These are phyloP conservation scores for Trichophaea hybrida DNA, from an alignment of 2,329 filamentous ascomycete species.

Conservation along the genomic window DNA sequence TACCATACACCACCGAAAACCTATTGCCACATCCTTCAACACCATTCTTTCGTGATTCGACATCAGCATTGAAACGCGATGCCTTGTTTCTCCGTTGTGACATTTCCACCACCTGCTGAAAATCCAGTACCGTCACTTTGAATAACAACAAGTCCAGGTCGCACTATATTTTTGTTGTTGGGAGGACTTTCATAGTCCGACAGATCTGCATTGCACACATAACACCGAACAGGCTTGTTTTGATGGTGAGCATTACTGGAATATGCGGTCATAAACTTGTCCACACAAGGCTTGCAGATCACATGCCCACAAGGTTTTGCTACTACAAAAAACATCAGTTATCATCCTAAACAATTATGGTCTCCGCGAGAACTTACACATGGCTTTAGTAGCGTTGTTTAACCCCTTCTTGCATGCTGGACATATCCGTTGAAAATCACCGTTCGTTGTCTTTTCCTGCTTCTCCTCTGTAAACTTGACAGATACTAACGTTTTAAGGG, in stretches of 20 bases:
- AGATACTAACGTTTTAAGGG: slow-evolving; percentile 60
- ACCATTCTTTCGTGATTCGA: not conserved
- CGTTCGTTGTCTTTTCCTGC: slow-evolving; percentile 36
- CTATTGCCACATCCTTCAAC: too few species aligned
- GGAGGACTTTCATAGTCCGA: slow-evolving; percentile 33
- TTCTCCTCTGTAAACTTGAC: slow-evolving; percentile 65
- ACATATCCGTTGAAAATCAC: slow-evolving; percentile 45
- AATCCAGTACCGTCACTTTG: slow-evolving; percentile 84
- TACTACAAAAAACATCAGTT: slow-evolving; percentile 33
- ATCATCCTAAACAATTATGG: not conserved
- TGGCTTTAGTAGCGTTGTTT: slow-evolving; percentile 66
- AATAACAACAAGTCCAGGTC: slow-evolving; percentile 62
- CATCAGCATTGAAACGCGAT: slow-evolving; percentile 67
- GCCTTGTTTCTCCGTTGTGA: slow-evolving; percentile 58
- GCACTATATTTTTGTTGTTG: slow-evolving; percentile 42
- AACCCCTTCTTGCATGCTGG: slow-evolving; percentile 74
- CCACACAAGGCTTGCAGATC: slow-evolving; percentile 68
- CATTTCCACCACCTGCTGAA: slow-evolving; percentile 66
- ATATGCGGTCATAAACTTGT: slow-evolving; percentile 60
- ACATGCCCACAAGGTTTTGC: slow-evolving; percentile 86
- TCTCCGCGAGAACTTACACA: slow-evolving; percentile 35
- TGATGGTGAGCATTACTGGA: slow-evolving; percentile 46
- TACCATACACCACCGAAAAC: too few species aligned
- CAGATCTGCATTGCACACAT: slow-evolving; percentile 74
- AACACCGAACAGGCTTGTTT: slow-evolving; percentile 50